These are phyloP conservation scores for Erythrophleum ivorense DNA, from an alignment of 331 rosid species.

Conservation along the genomic window DNA sequence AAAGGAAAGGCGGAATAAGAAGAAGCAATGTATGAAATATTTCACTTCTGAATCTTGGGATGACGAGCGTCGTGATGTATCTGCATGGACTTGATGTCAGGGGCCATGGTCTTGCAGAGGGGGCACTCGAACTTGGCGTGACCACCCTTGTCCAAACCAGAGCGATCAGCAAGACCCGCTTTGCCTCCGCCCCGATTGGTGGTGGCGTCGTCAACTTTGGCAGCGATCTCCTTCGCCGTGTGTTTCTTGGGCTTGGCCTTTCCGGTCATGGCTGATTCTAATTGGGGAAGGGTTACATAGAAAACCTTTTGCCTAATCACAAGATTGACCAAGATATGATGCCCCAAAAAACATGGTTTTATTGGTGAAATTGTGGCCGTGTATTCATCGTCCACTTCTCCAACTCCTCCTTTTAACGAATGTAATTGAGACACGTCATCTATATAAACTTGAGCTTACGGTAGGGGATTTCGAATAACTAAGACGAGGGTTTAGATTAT, in stretches of 20 bases:
- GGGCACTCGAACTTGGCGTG: slow-evolving; percentile 97
- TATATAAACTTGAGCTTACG: too few relatives aligned
- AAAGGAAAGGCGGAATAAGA: neutral
- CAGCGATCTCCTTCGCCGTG: slow-evolving; percentile 90
- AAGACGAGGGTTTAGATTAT: too few relatives aligned
- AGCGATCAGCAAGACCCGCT: slow-evolving; percentile 76
- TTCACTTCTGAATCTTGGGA: slow-evolving; percentile 87
- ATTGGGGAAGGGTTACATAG: too few relatives aligned
- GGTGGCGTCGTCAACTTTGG: slow-evolving; percentile 88
- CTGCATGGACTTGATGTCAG: slow-evolving; percentile 92
- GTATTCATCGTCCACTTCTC: too few relatives aligned
- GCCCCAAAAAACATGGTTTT: too few relatives aligned
- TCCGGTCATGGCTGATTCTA: slow-evolving; percentile 75
- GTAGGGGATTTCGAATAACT: too few relatives aligned
- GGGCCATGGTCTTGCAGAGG: slow-evolving; percentile 84
- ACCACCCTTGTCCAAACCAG: slow-evolving; percentile 80
- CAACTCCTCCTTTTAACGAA: too few relatives aligned
- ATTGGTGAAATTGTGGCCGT: too few relatives aligned
- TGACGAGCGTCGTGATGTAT: slow-evolving; percentile 93
- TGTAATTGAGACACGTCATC: too few relatives aligned
- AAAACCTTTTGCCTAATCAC: too few relatives aligned
- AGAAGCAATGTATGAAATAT: neutral
- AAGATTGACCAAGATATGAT: too few relatives aligned
- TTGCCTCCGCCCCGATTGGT: slow-evolving; percentile 98
- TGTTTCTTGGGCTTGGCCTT: slow-evolving; percentile 99